Evolutionary conservation across 768 basidiomycete genomes (phyloP).

Genomic region (Termitomyces heimii): DNA sequence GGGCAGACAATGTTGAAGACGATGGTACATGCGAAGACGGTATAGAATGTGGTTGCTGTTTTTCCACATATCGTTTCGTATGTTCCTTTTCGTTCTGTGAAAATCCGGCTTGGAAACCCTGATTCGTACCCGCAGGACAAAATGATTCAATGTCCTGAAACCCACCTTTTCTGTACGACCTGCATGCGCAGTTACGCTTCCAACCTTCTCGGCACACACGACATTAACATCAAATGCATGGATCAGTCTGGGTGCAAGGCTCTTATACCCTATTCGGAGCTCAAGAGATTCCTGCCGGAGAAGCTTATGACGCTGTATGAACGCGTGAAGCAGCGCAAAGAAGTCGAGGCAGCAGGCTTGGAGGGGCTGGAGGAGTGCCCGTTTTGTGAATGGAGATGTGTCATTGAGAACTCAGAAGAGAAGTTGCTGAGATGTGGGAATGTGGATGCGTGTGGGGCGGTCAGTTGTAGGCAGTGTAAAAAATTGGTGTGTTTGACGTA

Average conservation of each 20-base stretch:
- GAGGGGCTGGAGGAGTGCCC: conserved; percentile 88
- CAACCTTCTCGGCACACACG: conserved; percentile 58
- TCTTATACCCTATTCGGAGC: conserved; percentile 62
- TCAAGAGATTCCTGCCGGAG: conserved; percentile 57
- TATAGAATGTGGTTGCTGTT: conserved; percentile 89
- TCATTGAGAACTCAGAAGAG: conserved; percentile 64
- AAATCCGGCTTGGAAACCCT: neutral
- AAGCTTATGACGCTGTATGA: conserved; percentile 70
- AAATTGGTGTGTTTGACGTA: conserved; percentile 42
- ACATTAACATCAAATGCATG: conserved; percentile 71
- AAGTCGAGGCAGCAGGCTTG: conserved; percentile 71
- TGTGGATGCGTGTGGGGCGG: conserved; percentile 63
- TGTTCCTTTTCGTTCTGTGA: conserved; percentile 20
- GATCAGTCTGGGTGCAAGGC: conserved; percentile 69
- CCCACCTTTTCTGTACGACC: conserved; percentile 77
- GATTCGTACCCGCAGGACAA: conserved; percentile 44
- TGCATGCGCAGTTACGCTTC: conserved; percentile 71
- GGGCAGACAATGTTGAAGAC: conserved; percentile 19
- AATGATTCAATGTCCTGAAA: conserved; percentile 86
- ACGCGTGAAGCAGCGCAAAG: conserved; percentile 69
- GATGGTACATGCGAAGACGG: conserved; percentile 39
- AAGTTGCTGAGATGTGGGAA: conserved; percentile 54
- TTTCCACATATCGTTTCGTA: conserved; percentile 65
- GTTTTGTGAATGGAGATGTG: conserved; percentile 81
- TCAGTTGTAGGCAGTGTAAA: conserved; percentile 80